phyloP scores from a whole-genome alignment of 768 basidiomycete species.

The Russula sp. region DNA sequence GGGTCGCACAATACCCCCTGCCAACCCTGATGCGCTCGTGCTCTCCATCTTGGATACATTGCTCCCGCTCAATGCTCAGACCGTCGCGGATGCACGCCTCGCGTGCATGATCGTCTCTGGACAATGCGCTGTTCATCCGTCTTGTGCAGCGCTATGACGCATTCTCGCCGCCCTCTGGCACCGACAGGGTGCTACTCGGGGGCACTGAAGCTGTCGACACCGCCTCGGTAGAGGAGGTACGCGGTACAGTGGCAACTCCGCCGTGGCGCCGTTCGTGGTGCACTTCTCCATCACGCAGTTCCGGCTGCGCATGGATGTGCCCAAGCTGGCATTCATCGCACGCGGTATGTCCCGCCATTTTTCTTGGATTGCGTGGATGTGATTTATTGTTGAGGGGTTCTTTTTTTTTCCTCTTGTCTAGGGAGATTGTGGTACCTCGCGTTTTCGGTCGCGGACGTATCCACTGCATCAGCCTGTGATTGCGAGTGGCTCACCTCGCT shows the following conservation, averaged over 20 bases:
- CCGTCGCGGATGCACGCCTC: slow-evolving; percentile 52
- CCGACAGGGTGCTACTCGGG: slow-evolving; percentile 41
- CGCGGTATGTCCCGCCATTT: slow-evolving; percentile 31
- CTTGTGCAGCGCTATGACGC: slow-evolving; percentile 41
- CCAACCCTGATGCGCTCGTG: slow-evolving; percentile 29
- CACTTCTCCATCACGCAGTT: slow-evolving; percentile 49
- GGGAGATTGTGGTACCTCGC: slow-evolving; percentile 18
- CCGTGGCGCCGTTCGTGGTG: slow-evolving; percentile 38
- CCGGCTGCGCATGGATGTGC: slow-evolving; percentile 64
- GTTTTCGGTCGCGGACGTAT: slow-evolving; percentile 4
- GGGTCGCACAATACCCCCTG: not conserved
- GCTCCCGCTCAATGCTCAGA: slow-evolving; percentile 34
- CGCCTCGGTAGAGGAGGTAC: slow-evolving; percentile 46
- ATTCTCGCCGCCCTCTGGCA: slow-evolving; percentile 41
- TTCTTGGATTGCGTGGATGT: not conserved
- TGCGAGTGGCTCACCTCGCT: slow-evolving; percentile 18
- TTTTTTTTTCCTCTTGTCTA: not conserved
- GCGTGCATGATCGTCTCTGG: slow-evolving; percentile 57
- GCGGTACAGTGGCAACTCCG: slow-evolving; percentile 37
- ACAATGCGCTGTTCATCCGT: slow-evolving; percentile 54
- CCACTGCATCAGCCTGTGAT: not conserved
- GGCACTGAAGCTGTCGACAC: slow-evolving; percentile 33
- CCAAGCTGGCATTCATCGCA: slow-evolving; percentile 57
- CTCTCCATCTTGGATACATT: slow-evolving; percentile 49
- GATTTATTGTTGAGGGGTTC: not conserved